A percentile compares a stretch with the other conserved stretches of the same genome.
Conservation (phyloP, 2,329 filamentous ascomycete genomes). For the Thermothelomyces thermophilus region DNA sequence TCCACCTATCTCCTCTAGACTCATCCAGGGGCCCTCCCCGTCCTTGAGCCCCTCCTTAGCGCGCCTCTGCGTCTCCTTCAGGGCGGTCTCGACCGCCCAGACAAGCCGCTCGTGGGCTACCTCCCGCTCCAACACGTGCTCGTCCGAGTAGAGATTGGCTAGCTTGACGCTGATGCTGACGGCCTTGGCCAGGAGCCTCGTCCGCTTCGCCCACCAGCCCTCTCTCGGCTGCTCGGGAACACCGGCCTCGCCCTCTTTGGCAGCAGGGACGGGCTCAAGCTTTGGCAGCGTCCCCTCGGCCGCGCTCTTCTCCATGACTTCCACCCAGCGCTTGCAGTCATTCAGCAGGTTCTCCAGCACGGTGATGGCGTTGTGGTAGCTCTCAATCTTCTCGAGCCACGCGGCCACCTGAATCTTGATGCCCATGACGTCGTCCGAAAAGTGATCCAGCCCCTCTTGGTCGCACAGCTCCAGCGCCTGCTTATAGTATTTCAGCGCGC, state of each 20-base stretch:
- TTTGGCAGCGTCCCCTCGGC: conserved; percentile 41
- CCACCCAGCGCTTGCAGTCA: conserved; percentile 61
- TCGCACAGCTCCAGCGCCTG: conserved; percentile 68
- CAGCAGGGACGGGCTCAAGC: neutral
- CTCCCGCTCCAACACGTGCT: conserved; percentile 67
- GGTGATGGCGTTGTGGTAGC: conserved; percentile 63
- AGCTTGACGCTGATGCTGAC: conserved; percentile 77
- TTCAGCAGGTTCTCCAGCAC: conserved; percentile 69
- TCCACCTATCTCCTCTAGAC: conserved; percentile 63
- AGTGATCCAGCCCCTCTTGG: conserved; percentile 73
- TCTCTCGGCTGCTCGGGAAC: conserved; percentile 32
- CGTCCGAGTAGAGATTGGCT: conserved; percentile 71
- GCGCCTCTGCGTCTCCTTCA: conserved; percentile 67
- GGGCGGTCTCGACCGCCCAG: conserved; percentile 72
- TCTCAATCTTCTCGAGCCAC: conserved; percentile 71
- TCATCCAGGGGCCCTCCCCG: conserved; percentile 66
- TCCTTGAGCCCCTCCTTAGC: conserved; percentile 60
- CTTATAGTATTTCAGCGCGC: conserved; percentile 78
- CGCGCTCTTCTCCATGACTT: conserved; percentile 44
- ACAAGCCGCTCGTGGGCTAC: conserved; percentile 68
- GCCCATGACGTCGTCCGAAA: conserved; percentile 84
- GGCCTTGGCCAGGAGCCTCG: conserved; percentile 63
- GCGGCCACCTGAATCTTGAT: conserved; percentile 75
- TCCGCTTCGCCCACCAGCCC: conserved; percentile 51
- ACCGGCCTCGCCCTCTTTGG: conserved; percentile 17